These are phyloP conservation scores for Bruguiera hainesii DNA, from an alignment of 441 rosid genomes.

Conservation along the genomic window DNA sequence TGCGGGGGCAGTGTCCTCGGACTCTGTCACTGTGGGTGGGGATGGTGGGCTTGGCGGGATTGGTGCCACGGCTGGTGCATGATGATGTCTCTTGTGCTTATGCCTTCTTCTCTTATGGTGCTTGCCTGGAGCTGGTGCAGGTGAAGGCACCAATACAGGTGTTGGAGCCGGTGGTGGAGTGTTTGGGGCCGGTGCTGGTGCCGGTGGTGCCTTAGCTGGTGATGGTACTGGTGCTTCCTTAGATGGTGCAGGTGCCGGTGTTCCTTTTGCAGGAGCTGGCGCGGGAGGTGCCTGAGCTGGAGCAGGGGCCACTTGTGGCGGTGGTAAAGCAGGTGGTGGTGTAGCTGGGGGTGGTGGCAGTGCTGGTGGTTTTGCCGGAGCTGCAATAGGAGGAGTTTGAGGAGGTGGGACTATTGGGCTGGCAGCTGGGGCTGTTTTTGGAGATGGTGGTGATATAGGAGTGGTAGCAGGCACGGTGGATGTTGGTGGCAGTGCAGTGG, in stretches of 20 bases:
- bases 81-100: constrained; percentile 66
- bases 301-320: constrained; percentile 36
- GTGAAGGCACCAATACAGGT: constrained; percentile 34
- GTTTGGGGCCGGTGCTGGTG: constrained; percentile 46
- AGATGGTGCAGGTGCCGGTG: constrained; percentile 38
- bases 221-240: constrained; percentile 39
- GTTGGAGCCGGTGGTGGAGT: constrained; percentile 46
- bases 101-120: constrained; percentile 65
- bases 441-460: constrained; percentile 46
- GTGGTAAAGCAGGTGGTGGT: constrained; percentile 35
- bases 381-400: constrained; percentile 51
- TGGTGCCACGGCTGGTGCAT: constrained; percentile 81
- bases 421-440: constrained; percentile 56
- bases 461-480: constrained; percentile 33
- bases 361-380: constrained; percentile 32
- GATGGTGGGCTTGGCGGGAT: constrained; percentile 78
- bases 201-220: constrained; percentile 33
- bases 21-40: constrained; percentile 60
- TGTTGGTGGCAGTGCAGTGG: constrained; percentile 35
- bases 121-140: constrained; percentile 66
- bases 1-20: constrained; percentile 71
- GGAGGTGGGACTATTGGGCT: constrained; percentile 37
- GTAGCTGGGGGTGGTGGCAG: constrained; percentile 36
- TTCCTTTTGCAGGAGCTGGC: constrained; percentile 35
- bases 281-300: constrained; percentile 39